phyloP scores from a whole-genome alignment of 2,329 filamentous ascomycete species.

The Cytospora piceae region DNA sequence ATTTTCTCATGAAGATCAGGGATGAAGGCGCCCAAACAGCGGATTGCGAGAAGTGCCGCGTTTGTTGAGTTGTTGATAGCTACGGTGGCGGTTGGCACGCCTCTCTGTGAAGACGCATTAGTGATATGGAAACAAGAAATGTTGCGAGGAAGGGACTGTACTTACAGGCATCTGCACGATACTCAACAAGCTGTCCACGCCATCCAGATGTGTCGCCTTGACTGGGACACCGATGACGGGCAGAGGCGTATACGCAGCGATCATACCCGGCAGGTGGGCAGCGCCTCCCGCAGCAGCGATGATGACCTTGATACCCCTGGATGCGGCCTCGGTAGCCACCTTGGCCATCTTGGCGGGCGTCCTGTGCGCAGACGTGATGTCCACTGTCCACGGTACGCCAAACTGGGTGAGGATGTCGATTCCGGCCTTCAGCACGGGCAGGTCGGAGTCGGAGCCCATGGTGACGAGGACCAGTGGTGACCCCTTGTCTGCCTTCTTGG shows the following conservation, averaged over 20 bases:
- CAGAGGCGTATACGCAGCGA: constrained; percentile 69
- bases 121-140: constrained; percentile 39
- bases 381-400: constrained; percentile 70
- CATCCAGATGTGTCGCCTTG: constrained; percentile 73
- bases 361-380: constrained; percentile 80
- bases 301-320: constrained; percentile 70
- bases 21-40: constrained; percentile 66
- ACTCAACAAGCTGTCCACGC: constrained; percentile 70
- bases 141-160: constrained; percentile 29
- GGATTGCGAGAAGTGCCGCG: constrained; percentile 71
- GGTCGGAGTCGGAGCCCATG: constrained; percentile 83
- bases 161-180: constrained; percentile 78
- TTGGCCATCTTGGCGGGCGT: constrained; percentile 72
- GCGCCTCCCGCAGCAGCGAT: constrained; percentile 78
- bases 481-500: constrained; percentile 31
- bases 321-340: constrained; percentile 65
- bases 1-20: constrained; percentile 60
- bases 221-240: constrained; percentile 81
- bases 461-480: constrained; percentile 72
- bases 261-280: constrained; percentile 75
- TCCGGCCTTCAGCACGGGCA: constrained; percentile 67
- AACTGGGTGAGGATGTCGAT: constrained; percentile 71
- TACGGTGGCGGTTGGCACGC: constrained; percentile 74
- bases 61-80: constrained; percentile 82
- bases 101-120: constrained; percentile 49